Evolutionary conservation across 1,284 basidiomycete species (phyloP).

Genomic region (Cryptococcus sp.): DNA sequence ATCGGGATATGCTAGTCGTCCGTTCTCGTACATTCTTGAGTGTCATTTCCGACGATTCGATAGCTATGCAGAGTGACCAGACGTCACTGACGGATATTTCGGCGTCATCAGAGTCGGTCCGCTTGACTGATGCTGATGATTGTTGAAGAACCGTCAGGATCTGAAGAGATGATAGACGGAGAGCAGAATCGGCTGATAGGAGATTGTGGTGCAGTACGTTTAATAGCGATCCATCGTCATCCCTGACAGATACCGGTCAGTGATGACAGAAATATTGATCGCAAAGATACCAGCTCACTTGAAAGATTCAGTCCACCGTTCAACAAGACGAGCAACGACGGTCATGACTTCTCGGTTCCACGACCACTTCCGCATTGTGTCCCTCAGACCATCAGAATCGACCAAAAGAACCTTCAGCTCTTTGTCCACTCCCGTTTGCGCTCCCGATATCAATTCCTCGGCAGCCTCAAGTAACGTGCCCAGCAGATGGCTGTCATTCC

Average conservation of each 20-base stretch:
- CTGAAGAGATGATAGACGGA: constrained; percentile 50
- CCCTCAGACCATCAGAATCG: constrained; percentile 53
- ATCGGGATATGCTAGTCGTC: constrained; percentile 63
- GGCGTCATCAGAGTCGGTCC: constrained; percentile 1
- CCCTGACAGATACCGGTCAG: not conserved
- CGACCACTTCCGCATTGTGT: constrained; percentile 62
- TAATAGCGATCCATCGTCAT: constrained; percentile 10
- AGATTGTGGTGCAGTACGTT: constrained; percentile 44
- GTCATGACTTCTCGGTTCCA: constrained; percentile 60
- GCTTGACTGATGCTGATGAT: constrained; percentile 4
- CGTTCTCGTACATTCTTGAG: constrained; percentile 79
- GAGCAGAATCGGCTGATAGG: constrained; percentile 55
- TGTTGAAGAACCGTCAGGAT: constrained; percentile 43
- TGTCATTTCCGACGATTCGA: constrained; percentile 72
- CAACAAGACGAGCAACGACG: constrained; percentile 58
- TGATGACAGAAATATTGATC: not conserved
- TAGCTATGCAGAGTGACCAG: constrained; percentile 66
- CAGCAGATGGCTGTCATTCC: constrained; percentile 41
- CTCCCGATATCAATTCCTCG: constrained; percentile 15
- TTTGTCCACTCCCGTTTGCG: constrained; percentile 15
- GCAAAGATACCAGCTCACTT: constrained; percentile 17
- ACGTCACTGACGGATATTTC: constrained; percentile 49
- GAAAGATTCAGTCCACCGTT: constrained; percentile 42
- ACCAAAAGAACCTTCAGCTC: constrained; percentile 20
- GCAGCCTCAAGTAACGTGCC: constrained; percentile 26